Evolutionary conservation across 192 early-diverging fungal species (phyloP), one percentile per base, ranked within the genome.

Genomic region (Allomyces arbusculus): DNA sequence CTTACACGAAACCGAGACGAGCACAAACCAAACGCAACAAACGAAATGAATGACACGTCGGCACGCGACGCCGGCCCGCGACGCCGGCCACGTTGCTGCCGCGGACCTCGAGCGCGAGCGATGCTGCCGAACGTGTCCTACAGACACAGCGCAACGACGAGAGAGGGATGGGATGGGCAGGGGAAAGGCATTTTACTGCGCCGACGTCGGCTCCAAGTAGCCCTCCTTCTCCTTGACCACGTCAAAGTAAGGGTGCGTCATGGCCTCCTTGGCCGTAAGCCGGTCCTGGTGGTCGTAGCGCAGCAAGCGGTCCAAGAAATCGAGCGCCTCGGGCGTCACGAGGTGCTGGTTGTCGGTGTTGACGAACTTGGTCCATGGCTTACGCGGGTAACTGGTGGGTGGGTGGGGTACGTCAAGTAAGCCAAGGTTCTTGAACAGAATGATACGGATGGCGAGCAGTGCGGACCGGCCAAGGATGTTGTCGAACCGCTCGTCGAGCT

Each of bases 231-330:
- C 33, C 33, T 40, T 40, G 33, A 40, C 33, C 33, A 40, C 33
- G 33, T 80, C 79, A 78, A 95, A 95, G 77, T 95, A 95, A 44
- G 89, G 86, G 69, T 92, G 90, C 70, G 75, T 74, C 91, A 95
- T 91, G 1, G 92, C 92, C 73, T 95, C 89, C 65, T 79, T 76
- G 64, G 91, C 82, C 24, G 89, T 91, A 69, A 90, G 72, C 23
- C 92, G 85, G 71, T 89, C 90, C 75, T 90, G 86, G 69, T 94
- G 92, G 76, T 95, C 92, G 78, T 95, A 97, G 67, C 88, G 79
- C 65, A 97, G 79, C 61, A 97, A 76, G 67, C 86, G 81, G 66
- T 94, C 92, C 44, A 97, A 76, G 68, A 97, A 89, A 67, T 94
- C 91, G 62, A 95, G 76, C 5, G 91, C 91, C 25, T 90, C 87